These are phyloP conservation scores for Escallonia herrerae DNA, from an alignment of 129 eudicot species.

Conservation along the genomic window DNA sequence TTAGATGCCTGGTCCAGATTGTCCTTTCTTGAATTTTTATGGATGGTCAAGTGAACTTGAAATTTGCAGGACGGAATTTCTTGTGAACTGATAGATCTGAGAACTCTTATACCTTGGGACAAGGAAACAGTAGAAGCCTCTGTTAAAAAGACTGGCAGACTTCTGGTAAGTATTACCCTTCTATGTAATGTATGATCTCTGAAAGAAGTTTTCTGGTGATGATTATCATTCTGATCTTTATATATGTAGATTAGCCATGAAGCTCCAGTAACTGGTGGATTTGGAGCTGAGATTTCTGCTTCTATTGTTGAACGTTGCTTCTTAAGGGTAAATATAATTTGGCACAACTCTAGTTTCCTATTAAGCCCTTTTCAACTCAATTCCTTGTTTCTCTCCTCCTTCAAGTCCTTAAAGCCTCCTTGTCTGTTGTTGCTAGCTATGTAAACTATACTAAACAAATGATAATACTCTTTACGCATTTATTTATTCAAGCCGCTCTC, in stretches of 20 bases:
- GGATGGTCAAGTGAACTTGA: neutral
- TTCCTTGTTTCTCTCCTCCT: too few species aligned
- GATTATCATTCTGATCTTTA: conserved; percentile 10
- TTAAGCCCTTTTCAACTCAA: too few species aligned
- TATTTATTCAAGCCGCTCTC: too few species aligned
- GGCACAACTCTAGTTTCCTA: neutral
- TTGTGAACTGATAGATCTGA: conserved; percentile 91
- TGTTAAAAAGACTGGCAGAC: conserved; percentile 84
- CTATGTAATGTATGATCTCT: neutral
- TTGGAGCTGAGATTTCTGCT: conserved; percentile 96
- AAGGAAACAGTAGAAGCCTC: conserved; percentile 94
- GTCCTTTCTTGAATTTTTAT: neutral
- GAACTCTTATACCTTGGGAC: conserved; percentile 92
- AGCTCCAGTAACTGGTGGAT: conserved; percentile 98
- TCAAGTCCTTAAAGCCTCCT: too few species aligned
- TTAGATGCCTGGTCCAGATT: neutral
- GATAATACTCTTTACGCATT: too few species aligned
- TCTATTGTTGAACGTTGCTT: conserved; percentile 93
- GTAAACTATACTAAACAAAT: too few species aligned
- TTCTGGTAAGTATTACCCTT: conserved; percentile 46
- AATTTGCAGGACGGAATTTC: conserved; percentile 87
- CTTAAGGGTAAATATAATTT: conserved; percentile 51
- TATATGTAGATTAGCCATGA: conserved; percentile 80
- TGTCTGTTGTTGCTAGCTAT: too few species aligned
- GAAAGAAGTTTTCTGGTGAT: conserved; percentile 4